Evolutionary conservation across 2,329 filamentous ascomycete genomes (phyloP), one percentile per base, ranked within the genome.

Genomic region (Diplodia corticola): DNA sequence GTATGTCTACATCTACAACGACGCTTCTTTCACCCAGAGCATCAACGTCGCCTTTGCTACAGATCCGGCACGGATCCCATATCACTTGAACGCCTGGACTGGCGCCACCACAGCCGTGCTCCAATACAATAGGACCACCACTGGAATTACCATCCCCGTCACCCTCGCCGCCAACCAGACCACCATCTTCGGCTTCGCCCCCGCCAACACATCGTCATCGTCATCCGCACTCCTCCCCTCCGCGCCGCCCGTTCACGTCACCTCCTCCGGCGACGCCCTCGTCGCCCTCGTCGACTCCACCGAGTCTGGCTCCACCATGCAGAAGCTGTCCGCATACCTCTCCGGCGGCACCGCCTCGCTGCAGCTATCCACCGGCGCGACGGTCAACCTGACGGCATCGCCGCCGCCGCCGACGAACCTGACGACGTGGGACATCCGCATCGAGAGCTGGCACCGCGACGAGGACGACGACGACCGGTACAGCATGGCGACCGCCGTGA

Each of bases 31-130:
- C 60, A 64, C 67, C 55, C 40, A 30, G 17, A 24, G 66, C 40
- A 28, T 35, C 20, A 44, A 65, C 13, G 68, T 68, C 50, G 51
- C 51, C 30, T 67, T 66, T 6, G 65, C 40, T 0, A 66, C 70
- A 50, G 33, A 61, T 24, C 54, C 59, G 4, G 55, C 49, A 17
- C 66, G 63, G 5, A 67, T 65, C 5, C 80, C 80, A 5, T 80
- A 77, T 67, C 40, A 73, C 35, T 77, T 78, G 59, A 72, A 83
- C 69, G 77, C 79, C 4, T 84, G 80, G 78, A 80, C 79, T 1
- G 81, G 81, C 10, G 69, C 72, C 5, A 64, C 72, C 28, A 74
- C 64, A 3, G 75, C 75, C 0, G 66, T 81, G 22, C 50, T 74
- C 1, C 69, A 71, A 3, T 81, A 81, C 65, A 70, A 72, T 20